Conservation (phyloP, 2,329 filamentous ascomycete genomes). For the Botrytis fragariae region DNA sequence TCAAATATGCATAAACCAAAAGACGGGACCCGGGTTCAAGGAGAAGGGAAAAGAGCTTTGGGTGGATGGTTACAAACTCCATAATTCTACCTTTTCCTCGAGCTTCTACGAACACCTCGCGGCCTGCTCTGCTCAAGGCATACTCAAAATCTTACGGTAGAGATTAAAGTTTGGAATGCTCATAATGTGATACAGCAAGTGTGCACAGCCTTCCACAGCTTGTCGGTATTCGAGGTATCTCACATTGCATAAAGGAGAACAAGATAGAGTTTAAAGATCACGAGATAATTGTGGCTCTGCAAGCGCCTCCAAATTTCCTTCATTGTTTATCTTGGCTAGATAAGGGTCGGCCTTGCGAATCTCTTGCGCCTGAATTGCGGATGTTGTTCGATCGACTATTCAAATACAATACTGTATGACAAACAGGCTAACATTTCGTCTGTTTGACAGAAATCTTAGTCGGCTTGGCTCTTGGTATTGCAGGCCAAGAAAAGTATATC, state of each 20-base stretch:
- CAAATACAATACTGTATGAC: neutral
- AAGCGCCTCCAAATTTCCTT: neutral
- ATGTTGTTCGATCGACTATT: neutral
- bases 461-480: neutral
- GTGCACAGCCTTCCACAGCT: neutral
- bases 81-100: neutral
- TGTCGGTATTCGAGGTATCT: neutral
- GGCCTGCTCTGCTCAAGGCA: neutral
- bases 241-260: neutral
- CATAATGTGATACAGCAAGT: neutral
- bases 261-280: neutral
- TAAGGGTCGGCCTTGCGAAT: neutral
- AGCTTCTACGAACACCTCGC: neutral
- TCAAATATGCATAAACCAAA: neutral
- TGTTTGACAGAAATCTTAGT: neutral
- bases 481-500: neutral
- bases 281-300: neutral
- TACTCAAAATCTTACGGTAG: neutral
- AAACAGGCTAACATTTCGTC: neutral
- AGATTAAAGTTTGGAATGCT: neutral
- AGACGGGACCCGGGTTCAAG: neutral
- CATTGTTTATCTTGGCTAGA: neutral
- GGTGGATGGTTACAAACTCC: neutral
- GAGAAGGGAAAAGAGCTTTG: neutral
- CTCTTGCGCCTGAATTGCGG: neutral